phyloP scores from a whole-genome alignment of 2,329 filamentous ascomycete species.

The Drechslerella coelobrocha region DNA sequence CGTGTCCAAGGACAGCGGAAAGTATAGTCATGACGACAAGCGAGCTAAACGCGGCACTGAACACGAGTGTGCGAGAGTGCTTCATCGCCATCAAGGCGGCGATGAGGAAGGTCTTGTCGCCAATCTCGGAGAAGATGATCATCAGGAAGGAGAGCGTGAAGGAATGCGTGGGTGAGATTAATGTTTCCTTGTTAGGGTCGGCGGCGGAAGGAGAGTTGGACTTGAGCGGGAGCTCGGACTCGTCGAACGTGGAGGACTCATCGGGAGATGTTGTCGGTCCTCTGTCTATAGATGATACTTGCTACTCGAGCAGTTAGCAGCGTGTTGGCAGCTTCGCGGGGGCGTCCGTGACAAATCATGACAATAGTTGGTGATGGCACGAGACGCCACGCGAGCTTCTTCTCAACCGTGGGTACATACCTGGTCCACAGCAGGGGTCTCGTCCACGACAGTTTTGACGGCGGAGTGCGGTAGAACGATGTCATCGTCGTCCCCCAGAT shows the following conservation, averaged over 20 bases:
- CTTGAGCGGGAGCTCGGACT: conserved; percentile 63
- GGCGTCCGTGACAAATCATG: neutral
- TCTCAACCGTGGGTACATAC: conserved; percentile 40
- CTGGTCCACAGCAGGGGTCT: conserved; percentile 56
- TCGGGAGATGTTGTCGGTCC: conserved; percentile 28
- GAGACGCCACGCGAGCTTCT: conserved; percentile 23
- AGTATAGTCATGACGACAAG: conserved; percentile 93
- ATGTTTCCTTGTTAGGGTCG: conserved; percentile 29
- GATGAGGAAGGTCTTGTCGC: conserved; percentile 97
- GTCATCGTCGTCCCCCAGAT: conserved; percentile 38
- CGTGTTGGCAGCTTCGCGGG: neutral
- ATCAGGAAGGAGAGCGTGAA: conserved; percentile 92
- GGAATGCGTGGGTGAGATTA: conserved; percentile 69
- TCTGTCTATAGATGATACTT: conserved; percentile 10
- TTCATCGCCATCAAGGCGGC: conserved; percentile 99
- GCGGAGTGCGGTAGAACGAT: conserved; percentile 54
- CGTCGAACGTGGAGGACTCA: conserved; percentile 28
- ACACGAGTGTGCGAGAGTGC: conserved; percentile 89
- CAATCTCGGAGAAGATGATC: conserved; percentile 96
- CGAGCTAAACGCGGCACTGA: conserved; percentile 90
- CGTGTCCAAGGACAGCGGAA: conserved; percentile 89
- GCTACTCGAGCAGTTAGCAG: neutral
- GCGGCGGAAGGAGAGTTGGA: conserved; percentile 55
- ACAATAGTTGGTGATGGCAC: neutral
- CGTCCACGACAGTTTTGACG: conserved; percentile 57